These are phyloP conservation scores for Tulasnella sp. DNA, from an alignment of 768 basidiomycete species.

Conservation along the genomic window DNA sequence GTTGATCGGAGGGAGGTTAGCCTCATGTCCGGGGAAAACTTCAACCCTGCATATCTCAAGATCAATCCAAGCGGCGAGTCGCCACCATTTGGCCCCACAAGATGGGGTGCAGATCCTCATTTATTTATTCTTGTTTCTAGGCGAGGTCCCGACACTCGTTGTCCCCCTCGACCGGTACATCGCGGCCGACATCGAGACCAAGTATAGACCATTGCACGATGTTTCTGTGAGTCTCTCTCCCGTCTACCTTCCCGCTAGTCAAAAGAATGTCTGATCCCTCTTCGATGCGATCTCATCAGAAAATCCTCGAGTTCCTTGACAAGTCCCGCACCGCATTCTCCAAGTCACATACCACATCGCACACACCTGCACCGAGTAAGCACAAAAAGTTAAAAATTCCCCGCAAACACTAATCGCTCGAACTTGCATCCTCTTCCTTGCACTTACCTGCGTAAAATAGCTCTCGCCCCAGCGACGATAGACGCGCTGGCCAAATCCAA, in stretches of 20 bases:
- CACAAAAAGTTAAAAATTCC: slow-evolving; percentile 29
- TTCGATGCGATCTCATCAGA: slow-evolving; percentile 32
- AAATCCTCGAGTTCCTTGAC: slow-evolving; percentile 71
- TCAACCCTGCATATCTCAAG: slow-evolving; percentile 59
- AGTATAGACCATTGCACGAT: slow-evolving; percentile 72
- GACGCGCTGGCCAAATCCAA: slow-evolving; percentile 43
- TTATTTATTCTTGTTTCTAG: slow-evolving; percentile 33
- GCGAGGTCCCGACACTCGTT: slow-evolving; percentile 70
- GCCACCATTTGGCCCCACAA: too few species aligned
- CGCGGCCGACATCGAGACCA: slow-evolving; percentile 54
- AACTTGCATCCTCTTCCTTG: background rate
- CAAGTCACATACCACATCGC: slow-evolving; percentile 56
- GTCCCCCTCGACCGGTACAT: slow-evolving; percentile 75
- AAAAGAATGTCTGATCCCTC: too few species aligned
- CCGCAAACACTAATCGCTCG: background rate
- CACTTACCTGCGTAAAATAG: slow-evolving; percentile 5
- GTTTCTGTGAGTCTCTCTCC: slow-evolving; percentile 42
- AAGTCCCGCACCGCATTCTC: slow-evolving; percentile 64
- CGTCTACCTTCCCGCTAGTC: background rate
- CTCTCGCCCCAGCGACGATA: slow-evolving; percentile 70
- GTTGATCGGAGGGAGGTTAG: slow-evolving; percentile 54
- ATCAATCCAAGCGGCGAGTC: slow-evolving; percentile 62
- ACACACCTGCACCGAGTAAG: slow-evolving; percentile 44
- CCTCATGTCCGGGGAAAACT: slow-evolving; percentile 70
- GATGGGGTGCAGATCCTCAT: too few species aligned